Conservation (phyloP, 177 flowering plant genomes). For the Vitis hybrid region DNA sequence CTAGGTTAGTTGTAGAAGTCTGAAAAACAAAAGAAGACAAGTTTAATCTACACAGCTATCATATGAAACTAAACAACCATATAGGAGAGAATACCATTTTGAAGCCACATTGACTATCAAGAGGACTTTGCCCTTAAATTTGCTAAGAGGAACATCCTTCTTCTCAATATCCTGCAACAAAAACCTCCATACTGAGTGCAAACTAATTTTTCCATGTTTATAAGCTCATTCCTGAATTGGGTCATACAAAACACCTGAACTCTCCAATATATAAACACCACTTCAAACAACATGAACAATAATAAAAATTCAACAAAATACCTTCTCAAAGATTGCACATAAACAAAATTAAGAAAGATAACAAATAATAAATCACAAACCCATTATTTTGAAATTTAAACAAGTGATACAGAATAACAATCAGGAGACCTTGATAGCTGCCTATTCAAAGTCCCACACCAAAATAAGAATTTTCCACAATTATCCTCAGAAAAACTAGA, state of each 20-base stretch:
- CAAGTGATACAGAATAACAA: neutral
- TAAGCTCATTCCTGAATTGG: no score
- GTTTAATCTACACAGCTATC: neutral
- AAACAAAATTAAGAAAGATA: neutral
- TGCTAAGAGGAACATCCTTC: slow-evolving; percentile 75
- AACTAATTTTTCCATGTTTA: neutral
- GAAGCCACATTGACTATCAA: slow-evolving; percentile 97
- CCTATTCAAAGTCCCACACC: no score
- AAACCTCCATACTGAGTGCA: neutral
- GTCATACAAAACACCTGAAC: no score
- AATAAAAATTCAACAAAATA: no score
- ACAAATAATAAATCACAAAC: neutral
- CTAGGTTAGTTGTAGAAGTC: neutral
- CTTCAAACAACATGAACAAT: no score
- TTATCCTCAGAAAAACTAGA: no score
- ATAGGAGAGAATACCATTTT: slow-evolving; percentile 55
- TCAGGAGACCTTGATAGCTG: neutral
- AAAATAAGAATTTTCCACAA: no score
- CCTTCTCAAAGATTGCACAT: no score
- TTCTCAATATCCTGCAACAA: slow-evolving; percentile 83
- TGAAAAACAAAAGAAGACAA: neutral
- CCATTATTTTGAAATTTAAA: neutral
- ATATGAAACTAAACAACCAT: neutral
- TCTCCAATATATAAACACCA: no score
- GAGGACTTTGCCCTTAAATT: slow-evolving; percentile 82